Evolutionary conservation across 2,329 filamentous ascomycete genomes (phyloP).

Genomic region (Cladosporium sp.): DNA sequence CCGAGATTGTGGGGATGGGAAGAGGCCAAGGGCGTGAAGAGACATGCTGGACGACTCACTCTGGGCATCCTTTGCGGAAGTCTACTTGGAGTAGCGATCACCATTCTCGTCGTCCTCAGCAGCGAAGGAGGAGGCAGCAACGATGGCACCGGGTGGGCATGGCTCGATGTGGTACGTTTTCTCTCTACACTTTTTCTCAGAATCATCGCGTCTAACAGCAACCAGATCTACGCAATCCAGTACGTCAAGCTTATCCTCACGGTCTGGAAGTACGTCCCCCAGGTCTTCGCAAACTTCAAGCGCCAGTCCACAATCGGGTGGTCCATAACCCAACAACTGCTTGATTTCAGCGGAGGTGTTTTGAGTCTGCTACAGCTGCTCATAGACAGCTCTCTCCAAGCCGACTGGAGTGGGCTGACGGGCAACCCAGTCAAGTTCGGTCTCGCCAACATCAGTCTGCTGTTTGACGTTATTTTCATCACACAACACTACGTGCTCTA

Average conservation of each 20-base stretch:
- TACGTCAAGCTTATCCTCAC: constrained; percentile 89
- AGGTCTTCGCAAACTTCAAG: constrained; percentile 76
- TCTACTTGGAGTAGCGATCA: constrained; percentile 51
- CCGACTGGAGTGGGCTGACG: constrained; percentile 84
- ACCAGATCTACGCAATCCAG: constrained; percentile 63
- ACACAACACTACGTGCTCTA: constrained; percentile 86
- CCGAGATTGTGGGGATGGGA: constrained; percentile 71
- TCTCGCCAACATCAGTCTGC: constrained; percentile 77
- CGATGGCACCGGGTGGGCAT: constrained; percentile 53
- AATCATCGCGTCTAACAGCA: neutral
- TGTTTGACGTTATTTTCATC: constrained; percentile 85
- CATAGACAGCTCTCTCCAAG: constrained; percentile 79
- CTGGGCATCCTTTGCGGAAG: constrained; percentile 8
- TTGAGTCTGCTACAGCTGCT: constrained; percentile 77
- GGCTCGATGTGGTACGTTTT: constrained; percentile 58
- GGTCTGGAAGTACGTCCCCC: constrained; percentile 87
- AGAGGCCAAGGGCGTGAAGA: constrained; percentile 6
- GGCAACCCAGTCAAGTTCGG: constrained; percentile 91
- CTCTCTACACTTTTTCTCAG: neutral
- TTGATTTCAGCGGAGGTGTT: constrained; percentile 78
- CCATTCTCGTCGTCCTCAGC: constrained; percentile 43
- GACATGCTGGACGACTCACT: constrained; percentile 10
- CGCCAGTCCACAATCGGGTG: constrained; percentile 84
- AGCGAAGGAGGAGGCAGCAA: constrained; percentile 40
- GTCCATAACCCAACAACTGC: constrained; percentile 77